These are phyloP conservation scores for Agaricus sinodeliciosus DNA, from an alignment of 768 basidiomycete genomes.

Conservation along the genomic window DNA sequence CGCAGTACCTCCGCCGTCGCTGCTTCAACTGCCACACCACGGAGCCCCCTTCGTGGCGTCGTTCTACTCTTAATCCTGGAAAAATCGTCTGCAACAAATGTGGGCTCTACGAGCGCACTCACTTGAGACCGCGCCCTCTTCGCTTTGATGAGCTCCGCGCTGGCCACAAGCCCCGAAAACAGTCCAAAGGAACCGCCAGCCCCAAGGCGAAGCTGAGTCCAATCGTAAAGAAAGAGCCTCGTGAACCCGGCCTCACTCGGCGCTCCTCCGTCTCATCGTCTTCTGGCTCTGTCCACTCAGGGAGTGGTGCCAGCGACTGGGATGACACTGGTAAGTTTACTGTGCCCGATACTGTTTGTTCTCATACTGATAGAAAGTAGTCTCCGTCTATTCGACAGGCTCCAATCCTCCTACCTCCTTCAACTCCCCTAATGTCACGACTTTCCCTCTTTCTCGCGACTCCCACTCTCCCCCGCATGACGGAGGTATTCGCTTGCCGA, in stretches of 20 bases:
- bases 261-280: constrained; percentile 58
- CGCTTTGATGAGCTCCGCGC: constrained; percentile 85
- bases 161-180: constrained; percentile 77
- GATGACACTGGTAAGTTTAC: constrained; percentile 64
- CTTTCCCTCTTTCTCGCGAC: constrained; percentile 56
- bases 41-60: constrained; percentile 84
- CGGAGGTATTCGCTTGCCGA: constrained; percentile 63
- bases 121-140: constrained; percentile 73
- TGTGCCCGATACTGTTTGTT: constrained; percentile 11
- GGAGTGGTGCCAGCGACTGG: constrained; percentile 68
- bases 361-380: constrained; percentile 23
- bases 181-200: constrained; percentile 29
- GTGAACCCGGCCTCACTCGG: constrained; percentile 43
- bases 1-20: constrained; percentile 80
- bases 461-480: constrained; percentile 39
- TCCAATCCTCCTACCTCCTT: constrained; percentile 59
- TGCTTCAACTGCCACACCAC: constrained; percentile 93
- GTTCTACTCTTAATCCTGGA: constrained; percentile 82
- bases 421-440: constrained; percentile 54
- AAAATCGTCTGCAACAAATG: constrained; percentile 96
- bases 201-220: constrained; percentile 29
- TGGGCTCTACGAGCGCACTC: constrained; percentile 86
- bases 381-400: constrained; percentile 49
- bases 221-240: constrained; percentile 59
- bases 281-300: constrained; percentile 46